phyloP scores from a whole-genome alignment of 2,329 filamentous ascomycete genomes.

The Diaporthe helianthi region DNA sequence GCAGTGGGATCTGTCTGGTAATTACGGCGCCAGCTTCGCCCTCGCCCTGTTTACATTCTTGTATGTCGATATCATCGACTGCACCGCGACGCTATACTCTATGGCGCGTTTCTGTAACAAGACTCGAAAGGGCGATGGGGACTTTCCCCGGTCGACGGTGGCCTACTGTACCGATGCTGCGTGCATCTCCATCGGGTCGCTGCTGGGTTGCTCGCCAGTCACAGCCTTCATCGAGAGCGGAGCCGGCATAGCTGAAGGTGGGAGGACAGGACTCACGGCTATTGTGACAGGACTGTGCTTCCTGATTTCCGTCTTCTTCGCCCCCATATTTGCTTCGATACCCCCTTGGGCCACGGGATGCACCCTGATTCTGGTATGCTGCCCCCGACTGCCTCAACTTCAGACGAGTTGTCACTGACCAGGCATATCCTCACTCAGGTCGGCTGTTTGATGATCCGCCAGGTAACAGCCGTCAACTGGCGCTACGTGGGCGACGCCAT shows the following conservation, averaged over 20 bases:
- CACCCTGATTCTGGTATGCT: constrained; percentile 72
- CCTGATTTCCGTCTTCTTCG: constrained; percentile 87
- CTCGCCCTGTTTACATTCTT: constrained; percentile 79
- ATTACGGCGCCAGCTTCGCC: constrained; percentile 67
- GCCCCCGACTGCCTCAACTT: background rate
- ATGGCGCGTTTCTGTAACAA: constrained; percentile 76
- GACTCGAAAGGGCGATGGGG: constrained; percentile 64
- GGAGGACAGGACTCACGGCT: constrained; percentile 83
- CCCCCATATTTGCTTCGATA: constrained; percentile 88
- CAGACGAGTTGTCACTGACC: constrained; percentile 12
- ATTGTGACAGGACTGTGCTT: constrained; percentile 83
- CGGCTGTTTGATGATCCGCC: constrained; percentile 79
- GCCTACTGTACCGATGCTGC: constrained; percentile 78
- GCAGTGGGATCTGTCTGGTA: constrained; percentile 67
- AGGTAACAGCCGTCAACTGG: constrained; percentile 80
- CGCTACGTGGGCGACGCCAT: constrained; percentile 76
- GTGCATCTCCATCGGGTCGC: constrained; percentile 74
- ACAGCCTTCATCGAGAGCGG: constrained; percentile 91
- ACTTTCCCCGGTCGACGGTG: constrained; percentile 84
- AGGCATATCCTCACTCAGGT: constrained; percentile 47
- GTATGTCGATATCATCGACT: constrained; percentile 81
- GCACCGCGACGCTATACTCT: constrained; percentile 79
- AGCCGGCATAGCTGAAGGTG: constrained; percentile 87
- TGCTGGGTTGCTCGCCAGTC: constrained; percentile 80
- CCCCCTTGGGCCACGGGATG: constrained; percentile 89